Conservation (phyloP, 257 asterid genomes). For the Solanum neorickii region DNA sequence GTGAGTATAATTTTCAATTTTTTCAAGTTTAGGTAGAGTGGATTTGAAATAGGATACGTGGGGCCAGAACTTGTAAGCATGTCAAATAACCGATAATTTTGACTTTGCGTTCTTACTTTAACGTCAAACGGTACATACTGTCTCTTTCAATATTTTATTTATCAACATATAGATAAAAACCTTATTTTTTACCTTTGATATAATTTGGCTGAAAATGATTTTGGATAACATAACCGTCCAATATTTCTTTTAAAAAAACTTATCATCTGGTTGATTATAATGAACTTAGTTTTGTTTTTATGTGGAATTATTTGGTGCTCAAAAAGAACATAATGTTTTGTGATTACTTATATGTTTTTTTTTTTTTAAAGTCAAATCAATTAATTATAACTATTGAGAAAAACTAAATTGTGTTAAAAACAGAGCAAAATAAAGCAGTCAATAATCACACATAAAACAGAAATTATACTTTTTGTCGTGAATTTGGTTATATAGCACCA, state of each 20-base stretch:
- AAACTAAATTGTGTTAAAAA: not conserved
- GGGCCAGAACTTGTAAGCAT: not conserved
- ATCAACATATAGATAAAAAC: not conserved
- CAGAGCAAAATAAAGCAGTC: not conserved
- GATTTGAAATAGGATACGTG: not conserved
- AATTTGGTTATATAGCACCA: not conserved
- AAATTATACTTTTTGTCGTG: not conserved
- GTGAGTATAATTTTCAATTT: too few species aligned
- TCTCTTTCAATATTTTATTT: not conserved
- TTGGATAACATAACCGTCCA: not conserved
- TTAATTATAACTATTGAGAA: not conserved
- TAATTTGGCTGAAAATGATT: not conserved
- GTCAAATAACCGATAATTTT: not conserved
- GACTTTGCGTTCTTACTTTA: not conserved
- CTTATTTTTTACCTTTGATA: not conserved
- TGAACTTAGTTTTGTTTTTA: not conserved
- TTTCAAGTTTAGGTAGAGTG: not conserved
- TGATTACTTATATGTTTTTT: not conserved
- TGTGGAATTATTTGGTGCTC: not conserved
- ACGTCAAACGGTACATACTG: not conserved
- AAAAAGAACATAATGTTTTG: not conserved
- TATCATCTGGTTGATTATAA: not conserved
- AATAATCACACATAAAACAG: not conserved
- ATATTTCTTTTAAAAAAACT: not conserved
- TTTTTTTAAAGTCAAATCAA: not conserved